phyloP scores from a whole-genome alignment of 169 alveolate genomes.

The Theileria sp. region DNA sequence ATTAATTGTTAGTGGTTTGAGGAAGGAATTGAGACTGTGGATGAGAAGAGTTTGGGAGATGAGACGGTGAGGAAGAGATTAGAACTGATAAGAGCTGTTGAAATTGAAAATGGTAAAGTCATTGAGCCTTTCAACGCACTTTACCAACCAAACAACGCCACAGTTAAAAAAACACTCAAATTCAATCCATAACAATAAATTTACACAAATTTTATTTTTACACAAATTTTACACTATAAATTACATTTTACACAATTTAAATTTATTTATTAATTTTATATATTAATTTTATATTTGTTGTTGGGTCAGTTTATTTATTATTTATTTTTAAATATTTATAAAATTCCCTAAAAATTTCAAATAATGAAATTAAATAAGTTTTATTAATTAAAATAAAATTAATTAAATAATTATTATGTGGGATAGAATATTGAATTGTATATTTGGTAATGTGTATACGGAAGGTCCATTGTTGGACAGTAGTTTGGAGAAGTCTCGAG shows the following conservation, averaged over 20 bases:
- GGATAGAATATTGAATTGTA: no score
- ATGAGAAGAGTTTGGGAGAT: neutral
- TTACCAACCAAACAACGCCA: constrained; percentile 1
- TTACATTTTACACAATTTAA: neutral
- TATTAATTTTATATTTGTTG: neutral
- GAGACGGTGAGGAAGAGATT: constrained; percentile 4
- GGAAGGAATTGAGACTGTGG: constrained; percentile 14
- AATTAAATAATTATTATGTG: no score
- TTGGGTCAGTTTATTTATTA: neutral
- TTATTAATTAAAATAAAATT: no score
- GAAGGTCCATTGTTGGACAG: neutral
- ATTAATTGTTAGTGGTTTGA: constrained; percentile 29
- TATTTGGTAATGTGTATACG: neutral
- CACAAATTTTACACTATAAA: no score
- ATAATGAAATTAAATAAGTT: no score
- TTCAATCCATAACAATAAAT: constrained; percentile 16
- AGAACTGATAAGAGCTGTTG: neutral
- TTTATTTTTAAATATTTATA: no score
- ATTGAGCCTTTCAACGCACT: constrained; percentile 5
- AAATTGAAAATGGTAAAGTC: neutral
- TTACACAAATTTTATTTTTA: no score
- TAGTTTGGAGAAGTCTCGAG: constrained; percentile 31
- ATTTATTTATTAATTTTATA: neutral
- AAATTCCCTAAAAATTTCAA: no score
- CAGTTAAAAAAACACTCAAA: constrained; percentile 10